These are phyloP conservation scores for Penicillium sp. DNA, from an alignment of 2,329 filamentous ascomycete species.

Conservation along the genomic window DNA sequence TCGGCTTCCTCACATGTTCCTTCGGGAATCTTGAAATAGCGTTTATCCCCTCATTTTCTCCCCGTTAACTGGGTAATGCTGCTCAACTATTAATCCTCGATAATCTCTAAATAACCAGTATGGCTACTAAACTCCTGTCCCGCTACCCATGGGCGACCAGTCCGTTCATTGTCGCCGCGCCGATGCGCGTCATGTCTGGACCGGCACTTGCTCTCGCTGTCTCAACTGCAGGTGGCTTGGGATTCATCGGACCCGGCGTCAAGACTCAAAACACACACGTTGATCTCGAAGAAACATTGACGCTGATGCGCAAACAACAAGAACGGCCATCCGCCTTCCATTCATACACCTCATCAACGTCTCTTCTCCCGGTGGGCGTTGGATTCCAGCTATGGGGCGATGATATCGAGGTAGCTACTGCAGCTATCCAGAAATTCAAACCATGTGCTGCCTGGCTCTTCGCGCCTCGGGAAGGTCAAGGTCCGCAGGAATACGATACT, in stretches of 20 bases:
- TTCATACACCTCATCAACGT: conserved; percentile 9
- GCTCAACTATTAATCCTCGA: neutral
- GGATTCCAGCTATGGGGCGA: conserved; percentile 49
- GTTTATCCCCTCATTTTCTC: too few relatives aligned
- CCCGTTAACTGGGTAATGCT: too few relatives aligned
- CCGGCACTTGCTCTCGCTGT: conserved; percentile 65
- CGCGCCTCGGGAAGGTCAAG: conserved; percentile 36
- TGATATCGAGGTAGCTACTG: conserved; percentile 36
- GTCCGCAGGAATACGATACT: conserved; percentile 39
- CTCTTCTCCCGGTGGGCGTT: conserved; percentile 44
- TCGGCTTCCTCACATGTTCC: neutral
- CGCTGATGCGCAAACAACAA: conserved; percentile 24
- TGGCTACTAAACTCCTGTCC: conserved; percentile 23
- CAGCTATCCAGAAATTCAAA: conserved; percentile 37
- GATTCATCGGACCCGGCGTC: conserved; percentile 63
- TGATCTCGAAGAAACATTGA: conserved; percentile 39
- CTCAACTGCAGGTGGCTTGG: conserved; percentile 59
- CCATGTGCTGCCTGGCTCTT: conserved; percentile 51
- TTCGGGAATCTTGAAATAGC: too few relatives aligned
- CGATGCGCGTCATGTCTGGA: conserved; percentile 70
- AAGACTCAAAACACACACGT: conserved; percentile 36
- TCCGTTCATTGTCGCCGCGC: conserved; percentile 67
- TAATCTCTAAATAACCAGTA: conserved; percentile 3
- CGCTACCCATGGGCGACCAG: conserved; percentile 64
- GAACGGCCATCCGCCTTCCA: conserved; percentile 3